Percentiles rank a stretch among this genome's conserved stretches.
Conservation (phyloP, 2,329 filamentous ascomycete genomes). For the Hypomyces rosellus region DNA sequence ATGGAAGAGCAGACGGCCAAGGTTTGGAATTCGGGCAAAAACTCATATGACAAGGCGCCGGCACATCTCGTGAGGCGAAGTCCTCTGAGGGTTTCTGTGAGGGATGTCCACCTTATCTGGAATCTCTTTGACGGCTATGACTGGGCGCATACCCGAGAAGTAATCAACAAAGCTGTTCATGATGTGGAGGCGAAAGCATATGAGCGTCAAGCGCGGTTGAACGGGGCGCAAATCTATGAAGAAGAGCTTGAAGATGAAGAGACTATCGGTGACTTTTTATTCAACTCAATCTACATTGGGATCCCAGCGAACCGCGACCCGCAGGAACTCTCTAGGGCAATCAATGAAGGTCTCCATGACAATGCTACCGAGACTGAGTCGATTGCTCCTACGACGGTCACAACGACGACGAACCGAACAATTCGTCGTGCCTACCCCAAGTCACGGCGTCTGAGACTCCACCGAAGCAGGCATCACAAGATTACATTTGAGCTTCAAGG, state of each 20-base stretch:
- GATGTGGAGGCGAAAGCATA: conserved; percentile 78
- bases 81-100: conserved; percentile 70
- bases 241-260: conserved; percentile 75
- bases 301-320: conserved; percentile 83
- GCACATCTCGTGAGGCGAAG: conserved; percentile 55
- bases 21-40: conserved; percentile 72
- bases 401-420: conserved; percentile 49
- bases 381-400: conserved; percentile 68
- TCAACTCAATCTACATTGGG: conserved; percentile 98
- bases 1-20: conserved; percentile 61
- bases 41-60: conserved; percentile 64
- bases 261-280: conserved; percentile 89
- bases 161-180: conserved; percentile 81
- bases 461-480: conserved; percentile 85
- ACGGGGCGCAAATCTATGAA: conserved; percentile 53
- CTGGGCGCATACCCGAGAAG: conserved; percentile 81
- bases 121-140: conserved; percentile 97
- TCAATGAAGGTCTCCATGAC: conserved; percentile 86
- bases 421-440: conserved; percentile 35
- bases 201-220: conserved; percentile 58
- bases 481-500: conserved; percentile 90
- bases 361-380: conserved; percentile 84
- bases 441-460: conserved; percentile 63
- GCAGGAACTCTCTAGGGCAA: conserved; percentile 70
- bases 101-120: conserved; percentile 92